phyloP scores from a whole-genome alignment of 106 monocot species.

The Ottelia alismoides region DNA sequence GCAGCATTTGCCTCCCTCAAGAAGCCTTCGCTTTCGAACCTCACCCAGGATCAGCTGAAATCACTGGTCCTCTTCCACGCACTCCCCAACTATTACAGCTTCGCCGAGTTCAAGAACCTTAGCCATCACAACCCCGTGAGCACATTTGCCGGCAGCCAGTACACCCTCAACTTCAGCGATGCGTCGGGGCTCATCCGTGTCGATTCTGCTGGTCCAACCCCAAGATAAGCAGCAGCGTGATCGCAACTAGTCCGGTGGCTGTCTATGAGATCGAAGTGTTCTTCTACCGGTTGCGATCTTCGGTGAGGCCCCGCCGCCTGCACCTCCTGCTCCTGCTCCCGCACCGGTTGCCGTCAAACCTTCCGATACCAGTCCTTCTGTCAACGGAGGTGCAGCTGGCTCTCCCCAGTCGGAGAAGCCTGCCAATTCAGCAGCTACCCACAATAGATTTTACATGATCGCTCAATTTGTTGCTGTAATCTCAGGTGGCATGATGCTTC shows the following conservation, averaged over 20 bases:
- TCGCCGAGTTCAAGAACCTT: slow-evolving; percentile 59
- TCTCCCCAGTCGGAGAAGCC: slow-evolving; percentile 2
- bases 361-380: slow-evolving; percentile 17
- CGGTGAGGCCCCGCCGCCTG: no score
- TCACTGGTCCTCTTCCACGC: no score
- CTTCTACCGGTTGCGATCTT: slow-evolving; percentile 38
- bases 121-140: slow-evolving; percentile 28
- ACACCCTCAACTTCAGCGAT: slow-evolving; percentile 50
- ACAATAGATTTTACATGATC: neutral
- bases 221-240: slow-evolving; percentile 38
- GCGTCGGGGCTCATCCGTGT: slow-evolving; percentile 34
- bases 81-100: slow-evolving; percentile 72
- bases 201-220: slow-evolving; percentile 50
- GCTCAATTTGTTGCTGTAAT: slow-evolving; percentile 10
- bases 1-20: slow-evolving; percentile 55
- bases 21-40: no score
- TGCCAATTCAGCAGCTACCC: neutral
- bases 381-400: neutral
- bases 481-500: slow-evolving; percentile 19
- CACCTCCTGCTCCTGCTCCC: slow-evolving; percentile 55
- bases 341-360: slow-evolving; percentile 21
- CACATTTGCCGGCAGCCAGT: slow-evolving; percentile 61
- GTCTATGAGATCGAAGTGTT: slow-evolving; percentile 57
- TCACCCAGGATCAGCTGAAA: no score
- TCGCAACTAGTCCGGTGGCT: slow-evolving; percentile 42